Percentiles rank a stretch among this genome's conserved stretches.
phyloP scores from a whole-genome alignment of 768 basidiomycete species.

The Lactarius vividus region DNA sequence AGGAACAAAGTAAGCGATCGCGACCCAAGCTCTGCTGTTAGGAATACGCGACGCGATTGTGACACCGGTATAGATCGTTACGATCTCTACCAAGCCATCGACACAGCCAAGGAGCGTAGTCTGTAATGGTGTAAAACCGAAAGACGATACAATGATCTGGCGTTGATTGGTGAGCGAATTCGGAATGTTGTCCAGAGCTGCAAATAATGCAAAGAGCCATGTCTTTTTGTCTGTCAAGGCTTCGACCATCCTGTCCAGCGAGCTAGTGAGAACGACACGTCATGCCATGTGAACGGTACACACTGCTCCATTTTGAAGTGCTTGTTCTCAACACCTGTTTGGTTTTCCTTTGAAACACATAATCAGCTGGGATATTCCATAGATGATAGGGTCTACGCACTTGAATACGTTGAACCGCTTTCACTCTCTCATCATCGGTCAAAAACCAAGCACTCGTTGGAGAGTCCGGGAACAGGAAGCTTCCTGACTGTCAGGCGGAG shows the following conservation, averaged over 20 bases:
- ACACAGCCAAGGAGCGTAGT: conserved; percentile 71
- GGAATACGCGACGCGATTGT: conserved; percentile 52
- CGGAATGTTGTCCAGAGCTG: conserved; percentile 58
- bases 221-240: conserved; percentile 68
- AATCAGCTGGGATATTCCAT: not conserved
- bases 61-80: conserved; percentile 68
- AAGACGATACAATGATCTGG: conserved; percentile 60
- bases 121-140: conserved; percentile 61
- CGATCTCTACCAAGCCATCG: conserved; percentile 61
- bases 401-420: conserved; percentile 65
- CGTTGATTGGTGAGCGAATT: conserved; percentile 67
- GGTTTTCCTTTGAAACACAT: conserved; percentile 49
- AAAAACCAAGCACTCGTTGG: conserved; percentile 76
- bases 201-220: conserved; percentile 72
- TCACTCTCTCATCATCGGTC: conserved; percentile 56
- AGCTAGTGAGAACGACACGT: not conserved
- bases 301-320: conserved; percentile 78
- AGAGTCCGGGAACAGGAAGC: conserved; percentile 72
- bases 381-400: conserved; percentile 33
- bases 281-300: conserved; percentile 31
- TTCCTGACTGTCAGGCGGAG: conserved; percentile 29
- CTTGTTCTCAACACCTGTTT: conserved; percentile 83
- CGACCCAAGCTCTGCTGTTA: conserved; percentile 63
- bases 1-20: conserved; percentile 59
- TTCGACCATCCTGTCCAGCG: conserved; percentile 54